A percentile compares a stretch with the other conserved stretches of the same genome.
phyloP scores from a whole-genome alignment of 2,329 filamentous ascomycete species.

The Ophiostoma pallidulum region DNA sequence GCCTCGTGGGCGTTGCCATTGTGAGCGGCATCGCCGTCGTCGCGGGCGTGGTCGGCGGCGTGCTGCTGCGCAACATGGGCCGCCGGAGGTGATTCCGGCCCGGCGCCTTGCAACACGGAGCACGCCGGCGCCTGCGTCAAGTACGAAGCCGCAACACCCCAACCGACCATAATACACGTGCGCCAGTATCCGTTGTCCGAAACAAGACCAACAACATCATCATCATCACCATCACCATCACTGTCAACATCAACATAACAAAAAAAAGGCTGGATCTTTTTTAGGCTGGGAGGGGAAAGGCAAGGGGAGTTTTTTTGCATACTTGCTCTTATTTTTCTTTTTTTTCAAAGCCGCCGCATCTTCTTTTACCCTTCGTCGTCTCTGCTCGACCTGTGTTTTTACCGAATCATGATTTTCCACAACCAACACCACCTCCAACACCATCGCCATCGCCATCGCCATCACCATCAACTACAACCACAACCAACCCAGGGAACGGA shows the following conservation, averaged over 20 bases:
- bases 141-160: too few relatives aligned
- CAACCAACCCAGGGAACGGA: constrained; percentile 6
- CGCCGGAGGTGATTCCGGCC: constrained; percentile 40
- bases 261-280: constrained; percentile 7
- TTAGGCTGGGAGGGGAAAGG: constrained; percentile 1
- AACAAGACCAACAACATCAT: background rate
- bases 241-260: background rate
- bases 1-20: constrained; percentile 87
- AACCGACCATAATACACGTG: too few relatives aligned
- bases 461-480: background rate
- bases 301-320: constrained; percentile 7
- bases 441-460: too few relatives aligned
- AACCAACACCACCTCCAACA: background rate
- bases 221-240: background rate
- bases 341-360: background rate
- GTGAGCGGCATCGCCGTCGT: constrained; percentile 87
- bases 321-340: background rate
- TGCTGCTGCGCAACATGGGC: constrained; percentile 68
- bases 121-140: too few relatives aligned
- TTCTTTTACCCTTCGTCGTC: background rate
- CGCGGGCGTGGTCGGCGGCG: constrained; percentile 83
- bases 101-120: too few relatives aligned
- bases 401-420: constrained; percentile 5
- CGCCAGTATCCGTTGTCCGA: too few relatives aligned
- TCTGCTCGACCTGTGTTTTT: constrained; percentile 1